phyloP scores from a whole-genome alignment of 2,329 filamentous ascomycete species.

The Xylariaceae sp. region DNA sequence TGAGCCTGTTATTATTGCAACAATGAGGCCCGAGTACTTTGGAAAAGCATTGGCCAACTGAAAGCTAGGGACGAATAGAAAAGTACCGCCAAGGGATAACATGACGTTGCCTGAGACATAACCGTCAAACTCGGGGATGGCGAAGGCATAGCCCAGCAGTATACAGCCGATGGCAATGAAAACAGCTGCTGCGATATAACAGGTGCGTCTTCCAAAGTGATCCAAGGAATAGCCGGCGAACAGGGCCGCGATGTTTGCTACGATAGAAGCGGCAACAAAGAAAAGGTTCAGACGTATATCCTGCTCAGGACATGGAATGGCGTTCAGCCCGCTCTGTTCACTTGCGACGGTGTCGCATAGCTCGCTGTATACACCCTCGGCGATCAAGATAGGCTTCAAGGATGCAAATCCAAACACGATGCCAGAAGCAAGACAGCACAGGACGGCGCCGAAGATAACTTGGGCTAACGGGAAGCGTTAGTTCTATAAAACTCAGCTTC shows the following conservation, averaged over 20 bases:
- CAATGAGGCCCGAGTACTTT: conserved; percentile 62
- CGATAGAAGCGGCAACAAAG: conserved; percentile 73
- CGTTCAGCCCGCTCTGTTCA: conserved; percentile 39
- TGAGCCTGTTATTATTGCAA: conserved; percentile 67
- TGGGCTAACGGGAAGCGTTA: conserved; percentile 54
- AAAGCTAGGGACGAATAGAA: conserved; percentile 69
- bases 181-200: conserved; percentile 65
- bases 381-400: conserved; percentile 67
- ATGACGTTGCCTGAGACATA: conserved; percentile 66
- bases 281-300: conserved; percentile 67
- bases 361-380: conserved; percentile 63
- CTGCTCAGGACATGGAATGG: conserved; percentile 60
- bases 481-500: background rate
- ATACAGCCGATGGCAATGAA: conserved; percentile 64
- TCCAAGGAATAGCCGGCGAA: conserved; percentile 72
- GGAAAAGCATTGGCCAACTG: conserved; percentile 71
- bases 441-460: conserved; percentile 66
- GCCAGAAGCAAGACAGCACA: conserved; percentile 71
- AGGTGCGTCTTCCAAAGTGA: conserved; percentile 68
- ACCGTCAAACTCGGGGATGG: conserved; percentile 63
- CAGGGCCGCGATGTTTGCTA: conserved; percentile 70
- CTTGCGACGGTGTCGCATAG: conserved; percentile 56
- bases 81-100: conserved; percentile 66
- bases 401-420: conserved; percentile 71
- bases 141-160: conserved; percentile 64